phyloP scores from a whole-genome alignment of 768 basidiomycete genomes.

The Leccinum fibrillosum region DNA sequence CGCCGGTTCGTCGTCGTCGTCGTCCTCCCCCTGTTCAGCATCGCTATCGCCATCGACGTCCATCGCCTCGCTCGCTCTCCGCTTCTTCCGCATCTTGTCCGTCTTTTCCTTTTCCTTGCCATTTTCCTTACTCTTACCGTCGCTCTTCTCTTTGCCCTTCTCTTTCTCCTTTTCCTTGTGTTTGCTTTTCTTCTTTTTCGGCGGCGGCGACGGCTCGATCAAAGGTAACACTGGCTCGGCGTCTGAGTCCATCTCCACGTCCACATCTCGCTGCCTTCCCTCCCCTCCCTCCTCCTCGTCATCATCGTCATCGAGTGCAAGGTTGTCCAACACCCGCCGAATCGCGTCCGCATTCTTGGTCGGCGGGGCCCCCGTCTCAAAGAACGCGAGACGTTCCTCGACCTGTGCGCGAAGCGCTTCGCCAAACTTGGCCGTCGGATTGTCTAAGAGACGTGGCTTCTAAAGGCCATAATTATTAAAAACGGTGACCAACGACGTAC shows the following conservation, averaged over 20 bases:
- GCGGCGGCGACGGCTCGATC: conserved; percentile 53
- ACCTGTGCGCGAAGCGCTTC: conserved; percentile 93
- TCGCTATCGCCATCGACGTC: conserved; percentile 57
- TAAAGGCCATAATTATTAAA: not conserved
- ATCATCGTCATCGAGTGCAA: conserved; percentile 66
- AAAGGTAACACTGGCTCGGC: conserved; percentile 52
- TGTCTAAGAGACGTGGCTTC: conserved; percentile 41
- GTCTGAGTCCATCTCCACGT: conserved; percentile 42
- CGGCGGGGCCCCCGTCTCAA: conserved; percentile 87
- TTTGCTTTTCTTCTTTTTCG: conserved; percentile 55
- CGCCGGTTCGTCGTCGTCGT: conserved; percentile 42
- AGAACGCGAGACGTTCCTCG: conserved; percentile 92
- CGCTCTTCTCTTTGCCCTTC: conserved; percentile 8
- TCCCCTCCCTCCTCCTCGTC: conserved; percentile 51
- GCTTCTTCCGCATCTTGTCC: conserved; percentile 43
- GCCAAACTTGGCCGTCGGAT: conserved; percentile 89
- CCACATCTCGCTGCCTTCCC: conserved; percentile 10
- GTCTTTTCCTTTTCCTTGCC: not conserved
- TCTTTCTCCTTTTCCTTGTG: conserved; percentile 30
- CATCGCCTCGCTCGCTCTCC: conserved; percentile 66
- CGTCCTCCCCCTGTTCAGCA: not conserved
- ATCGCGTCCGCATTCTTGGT: conserved; percentile 93
- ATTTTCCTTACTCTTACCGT: not conserved
- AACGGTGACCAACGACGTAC: conserved; percentile 37
- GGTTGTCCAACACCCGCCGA: conserved; percentile 77